Conservation (phyloP, 2,329 filamentous ascomycete genomes). For the Ascochyta rabiei region DNA sequence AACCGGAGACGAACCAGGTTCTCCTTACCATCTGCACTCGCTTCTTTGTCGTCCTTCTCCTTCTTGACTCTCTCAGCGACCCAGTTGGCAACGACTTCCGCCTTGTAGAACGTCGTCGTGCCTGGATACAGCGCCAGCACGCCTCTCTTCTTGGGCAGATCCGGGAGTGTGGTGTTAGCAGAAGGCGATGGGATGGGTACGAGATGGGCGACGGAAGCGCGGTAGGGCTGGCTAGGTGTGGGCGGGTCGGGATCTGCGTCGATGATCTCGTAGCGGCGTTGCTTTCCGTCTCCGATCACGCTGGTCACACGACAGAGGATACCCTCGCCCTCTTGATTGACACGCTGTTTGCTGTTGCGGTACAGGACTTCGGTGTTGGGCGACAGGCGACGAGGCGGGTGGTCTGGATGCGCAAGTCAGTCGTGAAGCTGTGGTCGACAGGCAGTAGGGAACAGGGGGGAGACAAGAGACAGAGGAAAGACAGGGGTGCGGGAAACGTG, state of each 20-base stretch:
- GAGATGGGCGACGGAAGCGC: slow-evolving; percentile 55
- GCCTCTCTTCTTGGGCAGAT: slow-evolving; percentile 50
- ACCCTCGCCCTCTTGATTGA: slow-evolving; percentile 55
- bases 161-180: slow-evolving; percentile 49
- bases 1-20: slow-evolving; percentile 54
- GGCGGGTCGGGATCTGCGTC: slow-evolving; percentile 55
- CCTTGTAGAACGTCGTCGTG: slow-evolving; percentile 61
- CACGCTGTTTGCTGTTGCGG: slow-evolving; percentile 52
- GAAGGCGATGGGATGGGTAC: slow-evolving; percentile 52
- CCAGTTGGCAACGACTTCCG: slow-evolving; percentile 55
- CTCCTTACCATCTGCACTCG: slow-evolving; percentile 44
- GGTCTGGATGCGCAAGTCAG: slow-evolving; percentile 20
- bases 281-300: slow-evolving; percentile 61
- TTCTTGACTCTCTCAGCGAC: slow-evolving; percentile 39
- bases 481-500: slow-evolving; percentile 4
- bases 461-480: background rate
- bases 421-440: slow-evolving; percentile 1
- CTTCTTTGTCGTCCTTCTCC: slow-evolving; percentile 51
- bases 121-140: slow-evolving; percentile 59
- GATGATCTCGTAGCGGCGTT: slow-evolving; percentile 60
- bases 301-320: slow-evolving; percentile 58
- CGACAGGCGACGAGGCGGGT: slow-evolving; percentile 38
- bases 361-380: slow-evolving; percentile 58
- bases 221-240: slow-evolving; percentile 48
- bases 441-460: background rate